Percentiles rank a stretch among this genome's conserved stretches.
Evolutionary conservation across 495 filamentous ascomycete genomes (phyloP).

Genomic region (Pseudomonodictys pantanalensis): DNA sequence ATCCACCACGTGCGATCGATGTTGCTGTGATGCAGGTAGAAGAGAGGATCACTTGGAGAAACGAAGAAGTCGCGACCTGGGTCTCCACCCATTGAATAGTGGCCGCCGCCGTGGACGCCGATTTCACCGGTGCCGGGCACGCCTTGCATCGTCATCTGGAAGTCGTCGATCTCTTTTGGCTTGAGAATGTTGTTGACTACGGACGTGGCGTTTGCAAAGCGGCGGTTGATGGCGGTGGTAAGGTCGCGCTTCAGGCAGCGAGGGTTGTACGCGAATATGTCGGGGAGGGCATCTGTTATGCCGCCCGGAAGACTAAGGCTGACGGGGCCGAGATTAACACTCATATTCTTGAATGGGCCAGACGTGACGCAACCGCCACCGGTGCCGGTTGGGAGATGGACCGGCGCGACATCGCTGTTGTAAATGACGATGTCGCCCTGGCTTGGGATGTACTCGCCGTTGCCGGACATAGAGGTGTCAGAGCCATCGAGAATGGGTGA

Average conservation of each 20-base stretch:
- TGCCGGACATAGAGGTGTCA: conserved; percentile 58
- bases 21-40: conserved; percentile 27
- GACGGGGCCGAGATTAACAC: conserved; percentile 25
- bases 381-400: conserved; percentile 46
- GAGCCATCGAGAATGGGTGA: conserved; percentile 67
- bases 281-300: conserved; percentile 4
- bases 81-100: conserved; percentile 27
- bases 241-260: conserved; percentile 29
- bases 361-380: conserved; percentile 64
- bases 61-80: conserved; percentile 26
- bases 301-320: conserved; percentile 5
- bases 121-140: conserved; percentile 16
- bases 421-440: conserved; percentile 33
- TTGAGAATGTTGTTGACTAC: conserved; percentile 15
- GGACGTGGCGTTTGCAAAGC: conserved; percentile 13
- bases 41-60: conserved; percentile 25
- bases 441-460: conserved; percentile 51
- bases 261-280: conserved; percentile 21
- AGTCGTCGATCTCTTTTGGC: conserved; percentile 13
- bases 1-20: conserved; percentile 33
- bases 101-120: conserved; percentile 30
- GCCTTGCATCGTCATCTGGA: conserved; percentile 31
- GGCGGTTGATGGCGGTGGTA: conserved; percentile 10
- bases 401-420: conserved; percentile 23
- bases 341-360: conserved; percentile 54